Evolutionary conservation across 2,329 filamentous ascomycete species (phyloP), one percentile per base, ranked within the genome.

Genomic region (Elsinoe batatas): DNA sequence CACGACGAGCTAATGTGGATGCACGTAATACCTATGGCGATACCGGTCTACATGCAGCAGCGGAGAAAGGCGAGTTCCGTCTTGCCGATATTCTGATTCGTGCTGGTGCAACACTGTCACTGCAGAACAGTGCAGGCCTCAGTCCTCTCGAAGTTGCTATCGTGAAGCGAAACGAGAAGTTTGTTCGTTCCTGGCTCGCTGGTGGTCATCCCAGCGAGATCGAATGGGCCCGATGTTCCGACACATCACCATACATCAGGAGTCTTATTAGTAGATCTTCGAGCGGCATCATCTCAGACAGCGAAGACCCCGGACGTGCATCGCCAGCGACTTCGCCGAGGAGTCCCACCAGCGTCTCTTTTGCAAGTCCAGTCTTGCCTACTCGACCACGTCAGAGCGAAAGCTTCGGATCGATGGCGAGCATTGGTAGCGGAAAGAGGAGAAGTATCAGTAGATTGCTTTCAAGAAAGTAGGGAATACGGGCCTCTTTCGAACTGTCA

Each of bases 51-150:
- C 53, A 55, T 20, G 20, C 33, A 13, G 40, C 53, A 2, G 53
- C 53, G 3, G 42, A 55, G 30, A 22, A 26, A 11, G 53, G 53
- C 8, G 38, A 46, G 12, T 37, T 37, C 15, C 80, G 85, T 12
- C 80, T 87, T 36, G 75, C 87, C 50, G 71, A 78, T 12, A 76
- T 84, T 11, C 74, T 87, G 69, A 73, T 79, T 30, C 69, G 70
- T 42, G 72, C 76, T 32, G 74, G 73, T 6, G 78, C 77, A 5
- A 71, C 79, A 59, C 74, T 78, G 3, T 44, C 38, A 30, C n/a
- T 30, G 8, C 26, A 11, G 11, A 46, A 55, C 33, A 46, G 36
- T 13, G 40, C 17, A 7, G 53, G 32, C 13, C 30, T 42, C 42
- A 55, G 40, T 5, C 22, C 53, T 3, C 37, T 55, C 3, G 53